A percentile compares a stretch with the other conserved stretches of the same genome.
phyloP scores from a whole-genome alignment of 1,284 basidiomycete genomes.

The Trametes hirsuta region DNA sequence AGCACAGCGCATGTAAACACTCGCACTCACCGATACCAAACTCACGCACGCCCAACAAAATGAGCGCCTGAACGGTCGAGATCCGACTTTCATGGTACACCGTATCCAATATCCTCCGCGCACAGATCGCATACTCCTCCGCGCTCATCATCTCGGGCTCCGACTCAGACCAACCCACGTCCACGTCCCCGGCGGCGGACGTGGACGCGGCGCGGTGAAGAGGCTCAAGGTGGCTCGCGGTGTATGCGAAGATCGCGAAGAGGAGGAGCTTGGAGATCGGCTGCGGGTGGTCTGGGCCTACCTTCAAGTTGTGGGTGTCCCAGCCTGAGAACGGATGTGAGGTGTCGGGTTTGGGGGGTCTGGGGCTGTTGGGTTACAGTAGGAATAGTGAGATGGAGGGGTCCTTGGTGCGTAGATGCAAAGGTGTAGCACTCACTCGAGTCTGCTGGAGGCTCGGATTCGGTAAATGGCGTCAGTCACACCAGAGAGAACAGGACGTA shows the following conservation, averaged over 20 bases:
- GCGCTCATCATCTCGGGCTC: constrained; percentile 42
- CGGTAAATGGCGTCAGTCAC: background rate
- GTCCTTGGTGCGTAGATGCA: too few species aligned
- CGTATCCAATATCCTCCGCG: constrained; percentile 65
- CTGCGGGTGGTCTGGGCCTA: constrained; percentile 45
- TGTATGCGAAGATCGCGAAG: constrained; percentile 77
- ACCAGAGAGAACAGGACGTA: constrained; percentile 36
- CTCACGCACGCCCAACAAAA: constrained; percentile 80
- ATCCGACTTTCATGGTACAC: constrained; percentile 68
- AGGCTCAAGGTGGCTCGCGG: constrained; percentile 62
- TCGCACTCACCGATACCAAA: constrained; percentile 67
- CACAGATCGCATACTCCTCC: constrained; percentile 61
- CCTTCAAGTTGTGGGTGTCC: background rate
- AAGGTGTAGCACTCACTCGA: constrained; percentile 3
- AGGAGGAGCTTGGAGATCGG: constrained; percentile 75
- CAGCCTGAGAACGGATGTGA: background rate
- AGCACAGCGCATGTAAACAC: background rate
- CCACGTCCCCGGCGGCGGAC: constrained; percentile 26
- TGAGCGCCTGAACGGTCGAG: constrained; percentile 73
- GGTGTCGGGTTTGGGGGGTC: background rate
- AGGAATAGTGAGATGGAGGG: background rate
- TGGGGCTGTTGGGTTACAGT: background rate
- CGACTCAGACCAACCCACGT: constrained; percentile 30
- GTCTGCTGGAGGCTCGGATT: background rate
- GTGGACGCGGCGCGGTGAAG: constrained; percentile 43